phyloP scores from a whole-genome alignment of 495 filamentous ascomycete genomes.

The Massariosphaeria phaeospora region DNA sequence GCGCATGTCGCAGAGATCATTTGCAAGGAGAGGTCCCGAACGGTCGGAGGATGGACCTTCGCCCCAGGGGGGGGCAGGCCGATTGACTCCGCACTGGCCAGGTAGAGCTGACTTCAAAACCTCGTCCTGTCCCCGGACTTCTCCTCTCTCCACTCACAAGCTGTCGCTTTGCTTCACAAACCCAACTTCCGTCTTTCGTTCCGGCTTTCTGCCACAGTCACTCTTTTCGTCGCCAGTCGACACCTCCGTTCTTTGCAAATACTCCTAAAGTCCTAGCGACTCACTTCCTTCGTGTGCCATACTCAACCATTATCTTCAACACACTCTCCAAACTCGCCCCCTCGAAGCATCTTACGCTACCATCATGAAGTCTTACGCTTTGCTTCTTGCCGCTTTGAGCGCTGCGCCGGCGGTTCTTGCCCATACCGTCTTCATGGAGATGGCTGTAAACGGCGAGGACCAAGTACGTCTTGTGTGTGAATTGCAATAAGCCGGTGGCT shows the following conservation, averaged over 20 bases:
- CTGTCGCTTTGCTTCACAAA: conserved; percentile 18
- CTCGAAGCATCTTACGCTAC: background rate
- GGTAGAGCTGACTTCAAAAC: conserved; percentile 9
- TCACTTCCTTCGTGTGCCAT: conserved; percentile 26
- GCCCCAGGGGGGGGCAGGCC: background rate
- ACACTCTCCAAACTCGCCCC: background rate
- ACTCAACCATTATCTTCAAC: conserved; percentile 18
- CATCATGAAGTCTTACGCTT: conserved; percentile 24
- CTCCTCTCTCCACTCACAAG: conserved; percentile 14
- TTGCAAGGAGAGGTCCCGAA: conserved; percentile 10
- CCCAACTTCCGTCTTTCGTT: conserved; percentile 29
- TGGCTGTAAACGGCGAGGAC: conserved; percentile 56
- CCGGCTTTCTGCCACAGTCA: conserved; percentile 8
- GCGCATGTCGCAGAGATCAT: conserved; percentile 1
- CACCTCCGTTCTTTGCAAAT: conserved; percentile 23
- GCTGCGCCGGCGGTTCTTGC: conserved; percentile 39
- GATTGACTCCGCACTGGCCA: background rate
- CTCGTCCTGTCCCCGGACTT: background rate
- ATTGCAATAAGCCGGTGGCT: background rate
- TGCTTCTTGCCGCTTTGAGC: conserved; percentile 26
- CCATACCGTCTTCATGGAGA: conserved; percentile 64
- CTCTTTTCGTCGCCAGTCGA: conserved; percentile 35
- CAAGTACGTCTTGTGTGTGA: conserved; percentile 12
- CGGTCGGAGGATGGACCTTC: background rate
- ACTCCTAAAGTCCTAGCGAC: conserved; percentile 16